Conservation (phyloP, 164 flowering plant genomes). For the Macadamia tetraphylla region DNA sequence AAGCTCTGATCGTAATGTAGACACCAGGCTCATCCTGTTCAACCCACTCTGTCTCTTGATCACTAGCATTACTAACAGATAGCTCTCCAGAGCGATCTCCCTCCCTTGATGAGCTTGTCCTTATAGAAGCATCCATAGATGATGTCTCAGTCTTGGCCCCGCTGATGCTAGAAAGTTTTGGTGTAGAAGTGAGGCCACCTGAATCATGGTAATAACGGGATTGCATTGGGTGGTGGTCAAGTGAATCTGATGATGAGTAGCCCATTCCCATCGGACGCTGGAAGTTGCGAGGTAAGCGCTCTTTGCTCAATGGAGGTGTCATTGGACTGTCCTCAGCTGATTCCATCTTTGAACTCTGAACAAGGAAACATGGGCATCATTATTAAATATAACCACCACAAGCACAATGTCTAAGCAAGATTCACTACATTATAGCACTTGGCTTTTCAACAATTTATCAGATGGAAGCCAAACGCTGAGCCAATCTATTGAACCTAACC, state of each 20-base stretch:
- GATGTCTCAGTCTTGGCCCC: slow-evolving; percentile 76
- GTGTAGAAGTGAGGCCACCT: slow-evolving; percentile 57
- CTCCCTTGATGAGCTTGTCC: slow-evolving; percentile 78
- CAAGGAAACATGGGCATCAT: not conserved
- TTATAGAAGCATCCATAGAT: slow-evolving; percentile 70
- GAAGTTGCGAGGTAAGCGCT: slow-evolving; percentile 54
- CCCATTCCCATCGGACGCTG: slow-evolving; percentile 53
- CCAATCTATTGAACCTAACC: no score
- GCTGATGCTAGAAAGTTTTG: slow-evolving; percentile 78
- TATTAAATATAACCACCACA: not conserved
- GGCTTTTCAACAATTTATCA: no score
- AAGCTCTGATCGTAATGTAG: slow-evolving; percentile 66
- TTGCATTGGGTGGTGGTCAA: slow-evolving; percentile 61
- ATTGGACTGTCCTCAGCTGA: slow-evolving; percentile 69
- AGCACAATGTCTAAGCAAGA: not conserved
- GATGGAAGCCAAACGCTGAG: no score
- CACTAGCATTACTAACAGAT: slow-evolving; percentile 89
- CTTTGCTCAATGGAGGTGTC: slow-evolving; percentile 78
- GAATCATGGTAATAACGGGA: slow-evolving; percentile 45
- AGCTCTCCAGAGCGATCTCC: slow-evolving; percentile 81
- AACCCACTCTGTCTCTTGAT: slow-evolving; percentile 86
- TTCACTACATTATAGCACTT: not conserved
- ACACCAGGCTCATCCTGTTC: slow-evolving; percentile 93
- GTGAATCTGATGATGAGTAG: slow-evolving; percentile 80
- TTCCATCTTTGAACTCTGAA: slow-evolving; percentile 64